Percentiles rank a stretch among this genome's conserved stretches.
phyloP scores from a whole-genome alignment of 2,329 filamentous ascomycete species.

The Claviceps pusilla region DNA sequence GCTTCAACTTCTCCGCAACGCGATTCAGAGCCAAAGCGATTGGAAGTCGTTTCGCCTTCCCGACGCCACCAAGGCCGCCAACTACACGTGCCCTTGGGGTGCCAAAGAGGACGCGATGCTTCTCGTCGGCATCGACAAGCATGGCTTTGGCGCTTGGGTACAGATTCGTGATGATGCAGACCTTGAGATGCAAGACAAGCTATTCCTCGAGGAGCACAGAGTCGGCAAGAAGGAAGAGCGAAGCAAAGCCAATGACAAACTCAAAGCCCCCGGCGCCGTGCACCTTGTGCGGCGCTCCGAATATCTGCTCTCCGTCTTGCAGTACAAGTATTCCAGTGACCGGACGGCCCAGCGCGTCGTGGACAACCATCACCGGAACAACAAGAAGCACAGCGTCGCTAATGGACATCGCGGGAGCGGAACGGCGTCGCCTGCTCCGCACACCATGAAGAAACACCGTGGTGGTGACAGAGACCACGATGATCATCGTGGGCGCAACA shows the following conservation, averaged over 20 bases:
- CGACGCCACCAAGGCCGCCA: slow-evolving; percentile 81
- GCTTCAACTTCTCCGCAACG: slow-evolving; percentile 66
- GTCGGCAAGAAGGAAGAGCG: slow-evolving; percentile 95
- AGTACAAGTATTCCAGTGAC: slow-evolving; percentile 68
- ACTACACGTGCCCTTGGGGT: slow-evolving; percentile 86
- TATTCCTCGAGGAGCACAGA: slow-evolving; percentile 95
- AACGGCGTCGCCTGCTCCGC: slow-evolving; percentile 58
- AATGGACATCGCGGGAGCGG: slow-evolving; percentile 49
- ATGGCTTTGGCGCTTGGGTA: slow-evolving; percentile 91
- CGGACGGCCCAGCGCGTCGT: slow-evolving; percentile 61
- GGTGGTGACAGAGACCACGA: slow-evolving; percentile 32
- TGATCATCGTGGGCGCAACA: slow-evolving; percentile 35
- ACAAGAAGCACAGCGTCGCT: slow-evolving; percentile 53
- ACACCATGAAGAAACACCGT: slow-evolving; percentile 25
- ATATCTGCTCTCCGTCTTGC: slow-evolving; percentile 87
- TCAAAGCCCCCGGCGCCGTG: slow-evolving; percentile 90
- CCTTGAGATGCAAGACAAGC: slow-evolving; percentile 72
- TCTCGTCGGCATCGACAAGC: slow-evolving; percentile 77
- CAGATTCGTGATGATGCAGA: slow-evolving; percentile 87
- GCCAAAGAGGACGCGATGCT: slow-evolving; percentile 94
- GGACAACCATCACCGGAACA: slow-evolving; percentile 89
- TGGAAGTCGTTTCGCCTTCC: slow-evolving; percentile 70
- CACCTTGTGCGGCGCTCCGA: slow-evolving; percentile 90
- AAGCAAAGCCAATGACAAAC: slow-evolving; percentile 58
- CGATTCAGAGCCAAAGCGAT: slow-evolving; percentile 52